Percentiles rank a stretch among this genome's conserved stretches.
Evolutionary conservation across 257 asterid genomes (phyloP).

Genomic region (Solanum rostratum): DNA sequence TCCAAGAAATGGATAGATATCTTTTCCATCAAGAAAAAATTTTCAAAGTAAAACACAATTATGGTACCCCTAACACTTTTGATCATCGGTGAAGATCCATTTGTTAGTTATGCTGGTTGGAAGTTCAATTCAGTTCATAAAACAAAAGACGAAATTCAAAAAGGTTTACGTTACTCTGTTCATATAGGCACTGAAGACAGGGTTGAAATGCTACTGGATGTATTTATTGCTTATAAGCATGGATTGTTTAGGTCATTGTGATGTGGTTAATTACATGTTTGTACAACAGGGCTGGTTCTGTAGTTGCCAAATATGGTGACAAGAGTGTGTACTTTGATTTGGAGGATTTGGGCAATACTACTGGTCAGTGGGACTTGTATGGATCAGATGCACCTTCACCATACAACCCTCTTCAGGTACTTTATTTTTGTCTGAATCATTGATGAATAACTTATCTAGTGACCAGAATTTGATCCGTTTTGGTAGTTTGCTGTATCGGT

Average conservation of each 20-base stretch:
- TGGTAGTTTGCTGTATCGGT: neutral
- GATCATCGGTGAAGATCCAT: neutral
- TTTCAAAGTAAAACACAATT: neutral
- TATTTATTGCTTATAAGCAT: neutral
- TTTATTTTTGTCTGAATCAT: neutral
- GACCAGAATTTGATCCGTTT: neutral
- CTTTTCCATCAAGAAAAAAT: neutral
- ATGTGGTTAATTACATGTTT: neutral
- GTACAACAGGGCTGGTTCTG: constrained; percentile 51
- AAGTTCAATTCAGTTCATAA: neutral
- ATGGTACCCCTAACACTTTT: neutral
- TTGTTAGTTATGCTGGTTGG: neutral
- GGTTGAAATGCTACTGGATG: neutral
- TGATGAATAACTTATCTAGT: neutral
- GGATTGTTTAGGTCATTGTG: neutral
- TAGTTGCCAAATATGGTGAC: constrained; percentile 90
- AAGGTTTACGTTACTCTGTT: neutral
- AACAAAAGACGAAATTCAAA: neutral
- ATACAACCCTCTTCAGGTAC: constrained; percentile 79
- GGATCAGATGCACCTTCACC: constrained; percentile 95
- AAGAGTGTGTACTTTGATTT: constrained; percentile 90
- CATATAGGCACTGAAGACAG: neutral
- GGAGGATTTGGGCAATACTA: constrained; percentile 87
- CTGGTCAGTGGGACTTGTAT: constrained; percentile 94
- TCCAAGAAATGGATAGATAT: no score